phyloP scores from a whole-genome alignment of 768 basidiomycete genomes.

The Cystobasidium tubakii region DNA sequence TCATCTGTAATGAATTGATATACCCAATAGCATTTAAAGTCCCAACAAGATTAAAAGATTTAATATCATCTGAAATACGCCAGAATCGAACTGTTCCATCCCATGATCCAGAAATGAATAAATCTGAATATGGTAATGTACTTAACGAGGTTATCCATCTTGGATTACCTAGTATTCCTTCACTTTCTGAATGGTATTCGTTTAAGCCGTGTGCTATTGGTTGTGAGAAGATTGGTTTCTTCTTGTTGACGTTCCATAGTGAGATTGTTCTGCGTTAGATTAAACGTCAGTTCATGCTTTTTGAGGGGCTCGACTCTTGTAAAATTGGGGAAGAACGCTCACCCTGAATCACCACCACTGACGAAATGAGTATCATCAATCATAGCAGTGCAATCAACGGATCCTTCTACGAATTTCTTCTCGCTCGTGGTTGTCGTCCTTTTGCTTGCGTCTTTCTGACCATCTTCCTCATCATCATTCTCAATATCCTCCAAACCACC shows the following conservation, averaged over 20 bases:
- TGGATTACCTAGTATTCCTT: conserved; percentile 68
- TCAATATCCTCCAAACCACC: conserved; percentile 55
- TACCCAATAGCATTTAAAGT: conserved; percentile 59
- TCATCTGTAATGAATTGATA: conserved; percentile 81
- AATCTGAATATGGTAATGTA: conserved; percentile 76
- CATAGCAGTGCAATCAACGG: conserved; percentile 86
- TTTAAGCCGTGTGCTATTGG: conserved; percentile 81
- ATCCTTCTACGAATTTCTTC: conserved; percentile 70
- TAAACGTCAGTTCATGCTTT: conserved; percentile 19
- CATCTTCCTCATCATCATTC: conserved; percentile 54
- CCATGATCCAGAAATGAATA: conserved; percentile 95
- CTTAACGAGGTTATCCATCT: conserved; percentile 87
- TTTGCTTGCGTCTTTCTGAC: conserved; percentile 48
- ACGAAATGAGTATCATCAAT: conserved; percentile 88
- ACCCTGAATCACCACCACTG: conserved; percentile 95
- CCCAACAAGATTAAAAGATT: conserved; percentile 59
- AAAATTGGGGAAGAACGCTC: conserved; percentile 48
- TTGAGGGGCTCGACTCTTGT: not conserved
- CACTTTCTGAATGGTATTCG: conserved; percentile 64
- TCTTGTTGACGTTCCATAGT: conserved; percentile 84
- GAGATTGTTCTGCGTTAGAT: conserved; percentile 66
- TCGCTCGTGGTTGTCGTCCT: conserved; percentile 49
- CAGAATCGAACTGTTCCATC: conserved; percentile 83
- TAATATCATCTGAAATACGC: conserved; percentile 74
- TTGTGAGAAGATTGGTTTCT: conserved; percentile 86